Evolutionary conservation across 1,284 basidiomycete genomes (phyloP), one percentile per base, ranked within the genome.

Genomic region (Sanghuangporus weigelae): DNA sequence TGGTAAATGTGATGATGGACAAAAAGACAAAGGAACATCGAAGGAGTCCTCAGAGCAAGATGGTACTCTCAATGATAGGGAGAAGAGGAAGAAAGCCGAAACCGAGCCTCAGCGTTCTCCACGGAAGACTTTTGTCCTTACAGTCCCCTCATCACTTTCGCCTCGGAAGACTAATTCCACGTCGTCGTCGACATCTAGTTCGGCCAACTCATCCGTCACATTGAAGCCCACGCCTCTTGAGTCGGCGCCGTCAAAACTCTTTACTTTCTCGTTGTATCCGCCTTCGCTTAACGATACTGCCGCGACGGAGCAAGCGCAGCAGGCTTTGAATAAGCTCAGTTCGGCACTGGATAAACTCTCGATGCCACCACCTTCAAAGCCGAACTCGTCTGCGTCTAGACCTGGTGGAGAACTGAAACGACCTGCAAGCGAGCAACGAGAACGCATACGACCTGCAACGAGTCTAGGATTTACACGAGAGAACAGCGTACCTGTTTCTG

Each of bases 281-380:
- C 64, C 64, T 38, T 36, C 53, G 10, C 39, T 65, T 8, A 58
- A 50, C 38, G 64, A 65, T 50, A 26, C 55, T 7, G 56, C 57
- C 19, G 42, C 61, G 19, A 59, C 38, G 7, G 64, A 55, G 31
- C 60, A 55, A 6, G 46, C 60, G 12, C 55, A 62, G 49, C 40
- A 31, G 11, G 50, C 64, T n/a, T 50, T 65, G n/a, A 50, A 48
- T 19, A 64, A 61, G 26, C 59, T 64, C 21, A 60, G 46, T 19
- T 39, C 38, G 4, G 65, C 65, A 16, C 53, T 66, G 19, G 58
- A 60, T 35, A 66, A 66, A 42, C 58, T 66, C 11, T 38, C 57
- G 12, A 57, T 66, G 61, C 65, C 65, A 10, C 65, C 65, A 3
- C 65, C 65, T n/a, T 40, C 65, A 7, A 63, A 63, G 44, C 63